Base-by-base conservation (phyloP, 306 rosid species). In the Dryas octopetala region DNA sequence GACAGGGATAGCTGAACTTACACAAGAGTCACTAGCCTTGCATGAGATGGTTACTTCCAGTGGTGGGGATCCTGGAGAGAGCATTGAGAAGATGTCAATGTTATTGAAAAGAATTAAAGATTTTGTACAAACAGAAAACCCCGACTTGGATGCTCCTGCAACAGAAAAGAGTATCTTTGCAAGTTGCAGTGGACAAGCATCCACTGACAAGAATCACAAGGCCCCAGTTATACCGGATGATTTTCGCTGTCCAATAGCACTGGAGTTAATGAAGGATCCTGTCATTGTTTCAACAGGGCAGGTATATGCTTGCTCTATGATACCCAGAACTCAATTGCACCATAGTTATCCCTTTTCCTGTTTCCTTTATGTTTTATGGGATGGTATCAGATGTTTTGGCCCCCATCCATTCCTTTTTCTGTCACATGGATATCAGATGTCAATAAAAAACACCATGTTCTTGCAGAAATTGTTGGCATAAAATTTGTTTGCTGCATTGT, bases 201-300 rank as follows among this genome's bases (percentile, higher is more conserved):
- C 83, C 65, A 78, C 71, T 60, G 94, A 90, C 13, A 87, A 68
- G 75, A 86, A 75, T 76, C 85, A 83, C 78, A 87, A 83, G 78
- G 79, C 75, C 23, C 86, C 88, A 65, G 80, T 82, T 66, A 80
- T 92, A 66, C 99, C 99, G 8, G 90, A 88, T 78, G 99, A 96
- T 88, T 96, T 96, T 78, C 91, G 93, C 57, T 96, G 99, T 86
- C 99, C 99, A 10, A 92, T 96, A 79, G 90, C 99, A 66, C 83
- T 96, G 70, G 99, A 96, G 82, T 85, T 96, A 81, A 96, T 96
- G 98, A 88, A 74, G 80, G 97, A 96, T 85, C 99, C 99, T 7
- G 96, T 96, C 76, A 96, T 96, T 84, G 98, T 96, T 78, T 96
- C 99, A 65, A 96, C 99, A 9, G 99, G 99, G 82, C 99, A 96